Conservation (phyloP, 305 asterid genomes). For the Solanum hybrid region DNA sequence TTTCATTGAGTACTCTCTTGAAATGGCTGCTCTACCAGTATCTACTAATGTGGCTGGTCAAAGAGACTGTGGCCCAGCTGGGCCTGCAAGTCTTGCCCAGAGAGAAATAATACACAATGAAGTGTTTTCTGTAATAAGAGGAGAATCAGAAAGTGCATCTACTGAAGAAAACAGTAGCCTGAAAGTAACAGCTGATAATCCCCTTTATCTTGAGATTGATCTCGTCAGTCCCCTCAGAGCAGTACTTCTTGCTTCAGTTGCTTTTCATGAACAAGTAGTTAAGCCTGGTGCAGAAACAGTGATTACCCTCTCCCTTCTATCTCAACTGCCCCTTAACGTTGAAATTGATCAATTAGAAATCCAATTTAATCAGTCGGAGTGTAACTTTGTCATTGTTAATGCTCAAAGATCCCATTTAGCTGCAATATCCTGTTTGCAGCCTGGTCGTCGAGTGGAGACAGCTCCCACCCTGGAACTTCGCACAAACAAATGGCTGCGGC, state of each 20-base stretch:
- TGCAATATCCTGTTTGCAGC: slow-evolving; percentile 57
- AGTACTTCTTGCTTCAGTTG: slow-evolving; percentile 85
- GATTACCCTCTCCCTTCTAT: slow-evolving; percentile 70
- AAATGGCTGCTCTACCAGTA: slow-evolving; percentile 90
- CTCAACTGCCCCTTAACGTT: slow-evolving; percentile 66
- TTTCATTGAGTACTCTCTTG: slow-evolving; percentile 89
- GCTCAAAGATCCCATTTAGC: slow-evolving; percentile 69
- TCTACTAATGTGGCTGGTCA: slow-evolving; percentile 32
- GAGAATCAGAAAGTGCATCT: slow-evolving; percentile 37
- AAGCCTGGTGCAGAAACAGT: slow-evolving; percentile 76
- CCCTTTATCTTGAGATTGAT: slow-evolving; percentile 94
- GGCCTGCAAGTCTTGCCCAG: slow-evolving; percentile 59
- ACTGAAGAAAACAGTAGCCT: slow-evolving; percentile 34
- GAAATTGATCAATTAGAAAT: slow-evolving; percentile 97
- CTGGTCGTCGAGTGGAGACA: slow-evolving; percentile 82
- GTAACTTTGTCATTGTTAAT: slow-evolving; percentile 76
- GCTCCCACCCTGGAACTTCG: slow-evolving; percentile 66
- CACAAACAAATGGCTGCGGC: slow-evolving; percentile 81
- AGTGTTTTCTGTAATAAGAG: slow-evolving; percentile 71
- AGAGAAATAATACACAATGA: slow-evolving; percentile 72
- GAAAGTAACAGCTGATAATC: slow-evolving; percentile 58
- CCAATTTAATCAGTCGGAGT: slow-evolving; percentile 90
- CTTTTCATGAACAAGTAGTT: slow-evolving; percentile 88
- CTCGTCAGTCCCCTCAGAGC: slow-evolving; percentile 86
- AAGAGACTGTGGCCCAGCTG: slow-evolving; percentile 78